Evolutionary conservation across 2,329 filamentous ascomycete genomes (phyloP).

Genomic region (Arthroderma sp.): DNA sequence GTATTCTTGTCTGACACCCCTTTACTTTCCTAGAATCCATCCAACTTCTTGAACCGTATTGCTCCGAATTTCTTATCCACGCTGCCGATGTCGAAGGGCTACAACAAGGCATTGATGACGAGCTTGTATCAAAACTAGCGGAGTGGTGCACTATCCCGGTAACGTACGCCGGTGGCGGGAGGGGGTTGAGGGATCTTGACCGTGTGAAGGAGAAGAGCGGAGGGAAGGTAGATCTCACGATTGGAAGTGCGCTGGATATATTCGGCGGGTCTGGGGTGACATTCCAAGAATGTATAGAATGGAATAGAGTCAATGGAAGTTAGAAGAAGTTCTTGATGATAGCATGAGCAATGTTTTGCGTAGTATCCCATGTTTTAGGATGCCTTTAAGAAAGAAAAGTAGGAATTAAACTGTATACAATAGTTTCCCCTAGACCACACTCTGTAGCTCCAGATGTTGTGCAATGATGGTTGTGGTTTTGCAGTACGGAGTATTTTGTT

Average conservation of each 20-base stretch:
- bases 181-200: conserved; percentile 68
- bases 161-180: conserved; percentile 91
- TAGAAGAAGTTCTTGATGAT: neutral
- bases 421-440: no score
- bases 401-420: no score
- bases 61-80: conserved; percentile 92
- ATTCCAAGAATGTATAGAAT: conserved; percentile 77
- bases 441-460: no score
- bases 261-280: conserved; percentile 81
- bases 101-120: conserved; percentile 79
- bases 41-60: conserved; percentile 69
- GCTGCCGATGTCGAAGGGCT: conserved; percentile 93
- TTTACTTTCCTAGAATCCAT: conserved; percentile 53
- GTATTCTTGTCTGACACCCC: conserved; percentile 1
- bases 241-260: conserved; percentile 89
- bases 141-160: conserved; percentile 85
- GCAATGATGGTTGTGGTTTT: no score
- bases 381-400: no score
- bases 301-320: conserved; percentile 49
- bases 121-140: conserved; percentile 61
- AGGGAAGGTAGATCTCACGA: conserved; percentile 82
- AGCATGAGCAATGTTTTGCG: no score
- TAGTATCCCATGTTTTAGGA: no score
- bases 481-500: no score
- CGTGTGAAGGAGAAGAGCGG: conserved; percentile 63